Percentiles rank a stretch among this genome's conserved stretches.
Conservation (phyloP, 1,139 yeast genomes). For the Candida albicans region DNA sequence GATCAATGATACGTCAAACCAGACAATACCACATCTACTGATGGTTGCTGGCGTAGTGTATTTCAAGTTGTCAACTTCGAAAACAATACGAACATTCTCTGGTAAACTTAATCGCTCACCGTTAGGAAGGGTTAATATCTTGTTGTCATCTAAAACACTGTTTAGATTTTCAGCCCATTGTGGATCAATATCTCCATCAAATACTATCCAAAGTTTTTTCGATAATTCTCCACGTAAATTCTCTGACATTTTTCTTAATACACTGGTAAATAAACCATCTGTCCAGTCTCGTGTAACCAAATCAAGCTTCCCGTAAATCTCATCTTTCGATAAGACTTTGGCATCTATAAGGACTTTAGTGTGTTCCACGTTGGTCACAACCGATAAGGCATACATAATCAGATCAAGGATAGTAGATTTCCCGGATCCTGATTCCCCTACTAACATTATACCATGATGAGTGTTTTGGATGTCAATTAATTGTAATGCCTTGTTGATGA, state of each 20-base stretch:
- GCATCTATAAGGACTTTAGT: constrained; percentile 62
- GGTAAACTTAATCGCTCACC: constrained; percentile 83
- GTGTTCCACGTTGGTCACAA: constrained; percentile 36
- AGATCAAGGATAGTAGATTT: constrained; percentile 60
- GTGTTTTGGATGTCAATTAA: constrained; percentile 60
- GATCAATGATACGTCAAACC: constrained; percentile 50
- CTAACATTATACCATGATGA: constrained; percentile 80
- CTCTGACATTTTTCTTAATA: constrained; percentile 59
- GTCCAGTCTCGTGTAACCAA: constrained; percentile 85
- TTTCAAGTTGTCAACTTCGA: constrained; percentile 70
- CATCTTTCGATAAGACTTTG: constrained; percentile 66
- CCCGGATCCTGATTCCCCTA: constrained; percentile 78
- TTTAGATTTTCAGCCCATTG: constrained; percentile 91
- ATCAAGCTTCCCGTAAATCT: constrained; percentile 72
- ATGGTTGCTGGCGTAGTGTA: constrained; percentile 89
- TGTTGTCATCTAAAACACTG: constrained; percentile 89
- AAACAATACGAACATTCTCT: constrained; percentile 59
- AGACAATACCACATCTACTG: constrained; percentile 89
- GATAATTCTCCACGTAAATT: constrained; percentile 59
- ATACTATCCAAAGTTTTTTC: constrained; percentile 72
- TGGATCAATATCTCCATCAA: constrained; percentile 95
- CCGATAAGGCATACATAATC: constrained; percentile 46
- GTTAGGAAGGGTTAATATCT: constrained; percentile 76
- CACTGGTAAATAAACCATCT: constrained; percentile 79
- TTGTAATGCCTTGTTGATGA: constrained; percentile 62